Evolutionary conservation across 306 rosid species (phyloP).

Genomic region (Acacia crassicarpa): DNA sequence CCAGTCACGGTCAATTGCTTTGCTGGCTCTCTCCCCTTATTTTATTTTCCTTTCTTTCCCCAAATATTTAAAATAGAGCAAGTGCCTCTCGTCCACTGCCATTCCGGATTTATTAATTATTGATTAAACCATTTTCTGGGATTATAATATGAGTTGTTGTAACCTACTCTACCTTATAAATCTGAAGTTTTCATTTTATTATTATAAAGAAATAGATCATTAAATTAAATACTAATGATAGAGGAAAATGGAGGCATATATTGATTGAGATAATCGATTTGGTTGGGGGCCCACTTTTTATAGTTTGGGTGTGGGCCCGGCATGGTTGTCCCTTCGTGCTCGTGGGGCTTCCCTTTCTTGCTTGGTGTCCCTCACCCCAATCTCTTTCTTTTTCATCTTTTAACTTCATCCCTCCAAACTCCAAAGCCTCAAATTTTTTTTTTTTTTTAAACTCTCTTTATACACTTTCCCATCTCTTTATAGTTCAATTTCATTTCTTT

Average conservation of each 20-base stretch:
- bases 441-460: conserved; percentile 22
- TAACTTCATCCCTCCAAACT: not conserved
- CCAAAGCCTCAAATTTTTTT: conserved; percentile 7
- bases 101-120: not conserved
- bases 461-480: conserved; percentile 4
- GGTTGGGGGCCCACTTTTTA: conserved; percentile 17
- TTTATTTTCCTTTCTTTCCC: not conserved
- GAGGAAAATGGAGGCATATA: conserved; percentile 12
- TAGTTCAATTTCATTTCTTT: not conserved
- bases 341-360: conserved; percentile 51
- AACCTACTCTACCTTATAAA: no score
- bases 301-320: not conserved
- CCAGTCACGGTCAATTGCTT: conserved; percentile 64
- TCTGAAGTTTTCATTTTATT: not conserved
- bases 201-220: not conserved
- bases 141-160: no score
- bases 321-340: conserved; percentile 38
- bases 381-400: not conserved
- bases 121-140: not conserved
- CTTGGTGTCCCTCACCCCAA: conserved; percentile 32
- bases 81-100: not conserved
- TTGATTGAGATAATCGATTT: conserved; percentile 40
- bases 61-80: not conserved
- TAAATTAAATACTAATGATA: not conserved
- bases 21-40: conserved; percentile 50